Conservation (phyloP, 768 basidiomycete genomes). For the Kwoniella heveanensis region DNA sequence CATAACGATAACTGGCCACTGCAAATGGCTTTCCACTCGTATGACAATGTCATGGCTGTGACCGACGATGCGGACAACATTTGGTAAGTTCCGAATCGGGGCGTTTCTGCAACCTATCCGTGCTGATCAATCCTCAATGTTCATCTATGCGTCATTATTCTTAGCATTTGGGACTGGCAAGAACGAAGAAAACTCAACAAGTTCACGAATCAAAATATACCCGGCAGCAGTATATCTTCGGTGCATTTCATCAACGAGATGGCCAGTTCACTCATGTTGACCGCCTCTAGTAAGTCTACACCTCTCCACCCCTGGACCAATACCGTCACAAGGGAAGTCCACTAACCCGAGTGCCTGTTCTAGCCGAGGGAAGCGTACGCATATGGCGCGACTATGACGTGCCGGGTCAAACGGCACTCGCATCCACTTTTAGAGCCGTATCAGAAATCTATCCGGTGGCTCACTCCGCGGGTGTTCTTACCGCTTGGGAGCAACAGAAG, state of each 20-base stretch:
- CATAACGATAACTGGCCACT: conserved; percentile 56
- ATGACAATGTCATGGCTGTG: conserved; percentile 81
- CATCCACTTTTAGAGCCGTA: conserved; percentile 87
- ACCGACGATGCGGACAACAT: conserved; percentile 85
- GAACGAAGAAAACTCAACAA: conserved; percentile 72
- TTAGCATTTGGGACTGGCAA: conserved; percentile 96
- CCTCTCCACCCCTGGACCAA: background rate
- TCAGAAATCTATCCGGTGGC: conserved; percentile 70
- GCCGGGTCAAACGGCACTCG: conserved; percentile 76
- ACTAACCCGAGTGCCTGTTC: background rate
- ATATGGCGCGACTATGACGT: conserved; percentile 91
- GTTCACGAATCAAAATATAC: conserved; percentile 86
- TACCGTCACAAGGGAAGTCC: background rate
- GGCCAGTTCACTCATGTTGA: conserved; percentile 83
- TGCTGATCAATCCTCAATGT: too few species aligned
- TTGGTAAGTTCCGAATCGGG: conserved; percentile 66
- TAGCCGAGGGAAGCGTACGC: conserved; percentile 89
- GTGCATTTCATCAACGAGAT: conserved; percentile 94
- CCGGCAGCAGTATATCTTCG: conserved; percentile 79
- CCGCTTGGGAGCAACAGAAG: conserved; percentile 88
- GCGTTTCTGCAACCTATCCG: too few species aligned
- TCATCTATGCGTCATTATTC: too few species aligned
- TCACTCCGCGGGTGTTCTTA: conserved; percentile 80
- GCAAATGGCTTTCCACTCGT: conserved; percentile 84
- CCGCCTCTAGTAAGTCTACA: conserved; percentile 70